These are phyloP conservation scores for Tuber calosporum DNA, from an alignment of 495 filamentous ascomycete genomes.

Conservation along the genomic window DNA sequence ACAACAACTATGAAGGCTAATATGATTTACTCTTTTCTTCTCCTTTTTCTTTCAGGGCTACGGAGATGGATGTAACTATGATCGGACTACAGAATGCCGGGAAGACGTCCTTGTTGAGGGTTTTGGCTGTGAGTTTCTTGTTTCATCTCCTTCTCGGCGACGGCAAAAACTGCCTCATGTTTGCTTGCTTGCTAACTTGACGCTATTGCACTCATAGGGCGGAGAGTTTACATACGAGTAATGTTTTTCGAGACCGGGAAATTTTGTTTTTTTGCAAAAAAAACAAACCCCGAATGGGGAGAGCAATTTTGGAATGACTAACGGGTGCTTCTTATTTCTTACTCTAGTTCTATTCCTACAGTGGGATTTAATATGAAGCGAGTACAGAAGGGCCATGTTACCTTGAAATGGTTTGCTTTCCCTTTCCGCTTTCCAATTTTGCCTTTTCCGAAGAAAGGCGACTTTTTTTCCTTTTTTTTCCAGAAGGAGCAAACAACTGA, in stretches of 20 bases:
- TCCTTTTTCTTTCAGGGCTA: slow-evolving; percentile 60
- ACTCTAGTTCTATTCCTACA: slow-evolving; percentile 84
- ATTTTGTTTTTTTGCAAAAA: slow-evolving; percentile 19
- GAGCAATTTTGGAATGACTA: slow-evolving; percentile 32
- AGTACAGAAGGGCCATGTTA: slow-evolving; percentile 96
- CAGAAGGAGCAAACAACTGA: background rate
- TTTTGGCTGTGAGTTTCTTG: slow-evolving; percentile 70
- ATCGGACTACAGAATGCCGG: slow-evolving; percentile 97
- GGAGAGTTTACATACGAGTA: slow-evolving; percentile 99
- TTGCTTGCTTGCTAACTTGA: slow-evolving; percentile 42
- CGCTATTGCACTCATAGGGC: slow-evolving; percentile 53
- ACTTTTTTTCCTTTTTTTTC: background rate
- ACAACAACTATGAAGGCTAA: background rate
- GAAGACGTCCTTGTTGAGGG: slow-evolving; percentile 89
- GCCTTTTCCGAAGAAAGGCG: slow-evolving; percentile 31
- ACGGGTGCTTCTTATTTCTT: background rate
- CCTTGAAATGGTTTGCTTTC: slow-evolving; percentile 73
- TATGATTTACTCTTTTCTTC: background rate
- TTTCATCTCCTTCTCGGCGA: slow-evolving; percentile 7
- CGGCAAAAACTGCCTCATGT: slow-evolving; percentile 7
- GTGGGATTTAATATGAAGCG: slow-evolving; percentile 99
- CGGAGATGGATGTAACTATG: slow-evolving; percentile 99
- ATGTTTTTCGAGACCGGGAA: slow-evolving; percentile 6
- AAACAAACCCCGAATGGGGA: slow-evolving; percentile 30
- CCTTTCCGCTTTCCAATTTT: slow-evolving; percentile 19